A percentile compares a stretch with the other conserved stretches of the same genome.
phyloP scores from a whole-genome alignment of 2,329 filamentous ascomycete species.

The Xylariaceae sp. region DNA sequence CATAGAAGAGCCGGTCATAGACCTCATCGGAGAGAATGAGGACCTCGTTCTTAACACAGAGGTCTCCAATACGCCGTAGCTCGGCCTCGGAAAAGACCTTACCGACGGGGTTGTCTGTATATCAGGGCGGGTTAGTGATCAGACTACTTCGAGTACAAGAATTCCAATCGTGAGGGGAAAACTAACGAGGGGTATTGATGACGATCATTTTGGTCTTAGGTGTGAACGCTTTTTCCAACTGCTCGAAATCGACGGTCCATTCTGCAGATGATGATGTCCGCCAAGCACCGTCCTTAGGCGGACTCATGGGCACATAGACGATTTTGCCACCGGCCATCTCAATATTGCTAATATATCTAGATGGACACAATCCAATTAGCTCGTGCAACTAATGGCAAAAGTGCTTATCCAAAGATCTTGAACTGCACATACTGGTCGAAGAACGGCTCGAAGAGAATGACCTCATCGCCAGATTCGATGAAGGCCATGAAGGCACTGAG shows the following conservation, averaged over 20 bases:
- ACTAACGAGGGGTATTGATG: constrained; percentile 62
- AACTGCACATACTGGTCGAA: constrained; percentile 74
- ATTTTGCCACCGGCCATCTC: constrained; percentile 96
- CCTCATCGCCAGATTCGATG: constrained; percentile 88
- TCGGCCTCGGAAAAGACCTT: constrained; percentile 88
- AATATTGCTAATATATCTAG: constrained; percentile 88
- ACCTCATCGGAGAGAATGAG: constrained; percentile 91
- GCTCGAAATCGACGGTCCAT: constrained; percentile 80
- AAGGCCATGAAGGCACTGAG: constrained; percentile 97
- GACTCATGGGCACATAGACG: constrained; percentile 90
- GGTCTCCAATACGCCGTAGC: constrained; percentile 73
- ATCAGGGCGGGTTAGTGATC: constrained; percentile 7
- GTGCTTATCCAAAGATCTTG: not conserved
- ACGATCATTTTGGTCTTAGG: constrained; percentile 95
- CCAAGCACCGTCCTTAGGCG: constrained; percentile 71
- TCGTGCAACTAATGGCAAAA: not conserved
- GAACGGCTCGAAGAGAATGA: constrained; percentile 97
- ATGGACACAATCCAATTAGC: constrained; percentile 1
- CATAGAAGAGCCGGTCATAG: constrained; percentile 92
- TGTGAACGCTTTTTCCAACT: constrained; percentile 76
- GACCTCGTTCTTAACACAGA: constrained; percentile 89
- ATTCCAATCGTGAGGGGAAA: not conserved
- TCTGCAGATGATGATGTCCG: constrained; percentile 79
- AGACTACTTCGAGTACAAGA: not conserved
- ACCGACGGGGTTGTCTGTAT: constrained; percentile 84